Evolutionary conservation across 2,329 filamentous ascomycete genomes (phyloP), one percentile per base, ranked within the genome.

Genomic region (Colletotrichum sp.): DNA sequence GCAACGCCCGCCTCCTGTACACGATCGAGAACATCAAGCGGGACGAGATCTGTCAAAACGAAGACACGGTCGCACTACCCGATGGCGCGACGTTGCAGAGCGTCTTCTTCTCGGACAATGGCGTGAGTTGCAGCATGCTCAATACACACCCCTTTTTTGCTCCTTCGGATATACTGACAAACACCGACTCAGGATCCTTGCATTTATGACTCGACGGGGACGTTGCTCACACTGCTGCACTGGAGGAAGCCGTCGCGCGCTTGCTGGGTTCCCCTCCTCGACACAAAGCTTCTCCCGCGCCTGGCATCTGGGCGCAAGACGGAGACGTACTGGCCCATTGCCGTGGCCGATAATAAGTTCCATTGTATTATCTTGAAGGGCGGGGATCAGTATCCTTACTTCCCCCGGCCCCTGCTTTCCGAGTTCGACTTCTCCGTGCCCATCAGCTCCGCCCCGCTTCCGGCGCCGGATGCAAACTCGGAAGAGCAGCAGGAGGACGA

Each of bases 361-460:
- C 96, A 99, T 88, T 99, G 98, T 87, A 98, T 99, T 85, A 99
- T 99, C 80, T 93, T 99, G 82, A 99, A 99, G 86, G 97, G 97
- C 77, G 94, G 94, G 43, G 97, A 99, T 82, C 92, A 94, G 82
- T 95, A 98, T 82, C 96, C 96, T 1, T 98, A 97, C 87, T 99
- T 96, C 86, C 97, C 95, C 13, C 93, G 94, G 12, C 96, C 95
- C 3, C 88, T 98, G 48, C 93, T 99, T 43, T 96, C 94, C 57
- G 97, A 99, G 83, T 99, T 99, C 82, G 95, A 96, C 65, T 98
- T 99, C 83, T 92, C 93, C 59, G 91, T 99, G 21, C 97, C 98
- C 1, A 87, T 98, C 39, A 91, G 92, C 5, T 91, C 91, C 3
- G 84, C 87, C 7, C 84, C 86, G 3, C 68, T 61, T 12, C 70